Conservation (phyloP, 169 alveolate species). For the Besnoitia besnoiti region DNA sequence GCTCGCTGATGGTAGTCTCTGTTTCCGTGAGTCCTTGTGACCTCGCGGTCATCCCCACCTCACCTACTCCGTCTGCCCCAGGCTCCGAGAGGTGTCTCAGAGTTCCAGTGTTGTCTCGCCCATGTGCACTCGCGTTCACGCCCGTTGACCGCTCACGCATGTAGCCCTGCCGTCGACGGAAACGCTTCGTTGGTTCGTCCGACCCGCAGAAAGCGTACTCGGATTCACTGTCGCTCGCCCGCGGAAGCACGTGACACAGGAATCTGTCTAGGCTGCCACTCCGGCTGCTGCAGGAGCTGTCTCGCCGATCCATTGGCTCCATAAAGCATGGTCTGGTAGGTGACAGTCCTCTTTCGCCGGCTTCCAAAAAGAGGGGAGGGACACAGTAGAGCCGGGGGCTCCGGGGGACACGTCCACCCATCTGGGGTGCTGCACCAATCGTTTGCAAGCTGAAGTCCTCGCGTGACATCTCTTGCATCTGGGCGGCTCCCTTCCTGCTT, state of each 20-base stretch:
- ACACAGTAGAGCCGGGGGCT: neutral
- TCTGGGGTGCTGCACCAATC: neutral
- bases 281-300: conserved; percentile 11
- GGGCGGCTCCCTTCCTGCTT: neutral
- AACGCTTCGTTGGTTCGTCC: too few species aligned
- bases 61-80: too few species aligned
- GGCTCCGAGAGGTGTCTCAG: too few species aligned
- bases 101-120: too few species aligned
- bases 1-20: too few species aligned
- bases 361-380: neutral
- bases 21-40: too few species aligned
- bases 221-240: too few species aligned
- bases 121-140: too few species aligned
- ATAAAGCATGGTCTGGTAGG: neutral
- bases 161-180: too few species aligned
- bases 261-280: conserved; percentile 4
- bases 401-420: neutral
- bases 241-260: neutral
- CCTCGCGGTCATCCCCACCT: too few species aligned
- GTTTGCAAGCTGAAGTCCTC: neutral
- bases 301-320: conserved; percentile 2
- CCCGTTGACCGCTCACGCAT: too few species aligned
- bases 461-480: neutral
- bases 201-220: too few species aligned
- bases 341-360: neutral